Evolutionary conservation across 23 red algal genomes (phyloP).

Genomic region (Pyropia haitanensis): DNA sequence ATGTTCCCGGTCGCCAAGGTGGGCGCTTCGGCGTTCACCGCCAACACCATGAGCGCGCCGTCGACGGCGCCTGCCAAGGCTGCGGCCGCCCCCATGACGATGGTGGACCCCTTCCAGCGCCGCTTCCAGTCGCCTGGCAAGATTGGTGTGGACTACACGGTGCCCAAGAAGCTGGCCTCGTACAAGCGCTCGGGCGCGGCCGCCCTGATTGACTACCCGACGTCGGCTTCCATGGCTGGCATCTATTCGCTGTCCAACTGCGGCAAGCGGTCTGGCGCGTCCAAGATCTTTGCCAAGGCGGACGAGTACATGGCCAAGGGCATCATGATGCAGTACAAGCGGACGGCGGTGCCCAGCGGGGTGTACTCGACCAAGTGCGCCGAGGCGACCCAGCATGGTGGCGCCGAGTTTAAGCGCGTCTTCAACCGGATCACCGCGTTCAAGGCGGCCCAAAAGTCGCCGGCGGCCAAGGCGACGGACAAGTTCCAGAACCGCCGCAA

Average conservation of each 20-base stretch:
- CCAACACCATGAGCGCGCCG: conserved; percentile 9
- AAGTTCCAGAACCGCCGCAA: conserved; percentile 19
- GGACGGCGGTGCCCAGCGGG: conserved; percentile 44
- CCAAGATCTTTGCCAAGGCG: conserved; percentile 41
- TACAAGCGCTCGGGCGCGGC: conserved; percentile 48
- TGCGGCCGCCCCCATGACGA: conserved; percentile 3
- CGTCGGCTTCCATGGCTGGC: conserved; percentile 29
- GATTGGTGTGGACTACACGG: conserved; percentile 60
- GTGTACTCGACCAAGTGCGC: conserved; percentile 60
- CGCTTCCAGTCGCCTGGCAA: conserved; percentile 46
- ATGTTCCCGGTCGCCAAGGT: conserved; percentile 38
- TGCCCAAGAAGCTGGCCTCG: conserved; percentile 45
- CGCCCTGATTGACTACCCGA: conserved; percentile 43
- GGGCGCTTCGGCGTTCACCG: conserved; percentile 34
- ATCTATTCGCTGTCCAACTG: conserved; percentile 60
- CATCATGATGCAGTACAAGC: conserved; percentile 52
- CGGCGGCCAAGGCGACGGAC: conserved; percentile 29
- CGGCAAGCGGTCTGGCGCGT: conserved; percentile 15
- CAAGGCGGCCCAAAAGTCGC: conserved; percentile 60
- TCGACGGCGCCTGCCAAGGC: not conserved
- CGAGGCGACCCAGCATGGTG: conserved; percentile 40
- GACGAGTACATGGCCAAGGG: conserved; percentile 73
- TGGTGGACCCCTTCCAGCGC: conserved; percentile 68
- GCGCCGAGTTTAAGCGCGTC: conserved; percentile 47
- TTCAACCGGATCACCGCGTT: conserved; percentile 61